Evolutionary conservation across 257 asterid genomes (phyloP), one percentile per base, ranked within the genome.

Genomic region (Solanum acaule): DNA sequence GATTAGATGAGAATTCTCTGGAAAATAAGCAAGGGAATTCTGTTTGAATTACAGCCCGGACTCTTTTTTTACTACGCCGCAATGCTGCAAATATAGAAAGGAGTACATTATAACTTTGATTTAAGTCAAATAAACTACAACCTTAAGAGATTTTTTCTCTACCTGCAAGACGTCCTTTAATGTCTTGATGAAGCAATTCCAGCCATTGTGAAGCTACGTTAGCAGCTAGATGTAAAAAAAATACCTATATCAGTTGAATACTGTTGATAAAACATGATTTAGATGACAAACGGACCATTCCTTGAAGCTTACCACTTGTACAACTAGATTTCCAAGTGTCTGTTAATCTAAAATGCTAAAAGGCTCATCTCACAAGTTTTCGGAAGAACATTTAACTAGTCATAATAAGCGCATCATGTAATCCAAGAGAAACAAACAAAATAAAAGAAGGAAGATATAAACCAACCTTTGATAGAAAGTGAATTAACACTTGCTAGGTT

Each of bases 141-240:
- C 35, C 81, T 81, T 31, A 7, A 8, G 86, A 76, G 86, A 85
- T 79, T 79, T 40, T 83, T 89, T 84, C 31, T 76, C 7, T 89
- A 93, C 99, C 98, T 63, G 98, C 94, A 88, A 97, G 98, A 38
- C 99, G 98, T 22, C 98, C 98, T 89, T 79, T 92, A 40, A 94
- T 93, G 90, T 97, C 99, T 90, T 95, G 98, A 88, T 90, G 93
- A 90, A 97, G 94, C 91, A 97, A 97, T 67, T 94, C 99, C 97
- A 97, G 88, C 99, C 99, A 97, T 59, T 96, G 99, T 35, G 98
- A 94, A 90, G 99, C 99, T 44, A 95, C 88, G 11, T 52, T 86
- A 61, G 88, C 88, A 49, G 88, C 88, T 86, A 67, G 42, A 86
- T 70, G 52, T 31, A 31, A 68, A 65, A 79, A 59, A n/a, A 46